Evolutionary conservation across 305 asterid species (phyloP), one percentile per base, ranked within the genome.

Genomic region (Ilex paraguariensis): DNA sequence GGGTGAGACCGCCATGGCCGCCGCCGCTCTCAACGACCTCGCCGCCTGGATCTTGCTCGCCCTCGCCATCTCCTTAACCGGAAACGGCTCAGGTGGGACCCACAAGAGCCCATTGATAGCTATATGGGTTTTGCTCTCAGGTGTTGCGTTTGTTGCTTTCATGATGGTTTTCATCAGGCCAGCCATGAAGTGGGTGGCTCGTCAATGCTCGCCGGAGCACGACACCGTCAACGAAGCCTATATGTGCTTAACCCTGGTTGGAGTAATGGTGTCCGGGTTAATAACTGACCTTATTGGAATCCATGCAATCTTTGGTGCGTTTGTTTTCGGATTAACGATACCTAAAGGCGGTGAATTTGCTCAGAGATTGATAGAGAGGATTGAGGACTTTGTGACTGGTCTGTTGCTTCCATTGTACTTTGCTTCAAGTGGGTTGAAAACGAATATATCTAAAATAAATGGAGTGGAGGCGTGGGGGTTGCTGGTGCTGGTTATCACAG

Each of bases 31-130:
- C 57, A 82, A 79, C 66, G 85, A 82, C 48, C 61, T 82, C 13
- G 80, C 69, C 13, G 83, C 82, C 1, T 79, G 88, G 84, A 67
- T 82, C 21, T 39, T 82, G 58, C 82, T 82, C 1, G 85, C 84
- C 33, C 66, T 82, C 11, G 82, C 83, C 0, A 51, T 79, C 11
- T 78, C 85, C 2, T 6, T 77, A 15, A 62, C 77, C 6, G 75
- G 75, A 52, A 17, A 16, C 6, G 59, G 70, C 3, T 39, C 63
- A 46, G 59, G 67, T 4, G 61, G 57, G 28, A 9, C 62, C 10
- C 69, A 60, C 30, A 60, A 64, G 2, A 71, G 66, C 15, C 69
- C 77, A 15, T n/a, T 75, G 53, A 48, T 76, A 2, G 61, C 79
- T 14, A 2, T 80, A 14, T 79, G n/a, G n/a, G n/a, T n/a, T n/a